Evolutionary conservation across 345 rosid species (phyloP).

Genomic region (Pelargonium nanum): DNA sequence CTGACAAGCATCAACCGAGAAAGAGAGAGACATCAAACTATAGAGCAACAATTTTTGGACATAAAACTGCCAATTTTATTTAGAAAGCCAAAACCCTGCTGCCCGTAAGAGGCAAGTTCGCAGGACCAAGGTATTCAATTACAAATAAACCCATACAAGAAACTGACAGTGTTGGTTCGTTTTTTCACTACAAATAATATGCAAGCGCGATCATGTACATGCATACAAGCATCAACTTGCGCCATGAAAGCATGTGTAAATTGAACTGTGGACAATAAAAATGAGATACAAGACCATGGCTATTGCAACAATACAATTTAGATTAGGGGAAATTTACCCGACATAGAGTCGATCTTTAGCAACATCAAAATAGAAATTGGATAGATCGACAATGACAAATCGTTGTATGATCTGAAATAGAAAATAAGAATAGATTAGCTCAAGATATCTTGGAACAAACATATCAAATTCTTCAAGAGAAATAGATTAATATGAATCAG

Average conservation of each 20-base stretch:
- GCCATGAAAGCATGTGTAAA: neutral
- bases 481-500: neutral
- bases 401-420: constrained; percentile 68
- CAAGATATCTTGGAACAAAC: neutral
- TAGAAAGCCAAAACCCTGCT: neutral
- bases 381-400: constrained; percentile 75
- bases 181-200: neutral
- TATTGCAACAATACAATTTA: constrained; percentile 6
- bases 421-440: neutral
- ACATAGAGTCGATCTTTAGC: constrained; percentile 95
- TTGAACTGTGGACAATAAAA: neutral
- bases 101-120: too few relatives aligned
- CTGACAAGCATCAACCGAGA: constrained; percentile 30
- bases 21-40: neutral
- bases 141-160: neutral
- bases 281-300: neutral
- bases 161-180: too few relatives aligned
- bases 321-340: constrained; percentile 47
- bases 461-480: too few relatives aligned
- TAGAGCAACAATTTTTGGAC: neutral
- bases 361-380: constrained; percentile 89
- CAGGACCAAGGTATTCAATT: neutral
- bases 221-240: neutral
- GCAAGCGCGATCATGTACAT: neutral
- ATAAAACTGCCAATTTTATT: neutral